Evolutionary conservation across 257 asterid species (phyloP).

Genomic region (Craterostigma plantagineum): DNA sequence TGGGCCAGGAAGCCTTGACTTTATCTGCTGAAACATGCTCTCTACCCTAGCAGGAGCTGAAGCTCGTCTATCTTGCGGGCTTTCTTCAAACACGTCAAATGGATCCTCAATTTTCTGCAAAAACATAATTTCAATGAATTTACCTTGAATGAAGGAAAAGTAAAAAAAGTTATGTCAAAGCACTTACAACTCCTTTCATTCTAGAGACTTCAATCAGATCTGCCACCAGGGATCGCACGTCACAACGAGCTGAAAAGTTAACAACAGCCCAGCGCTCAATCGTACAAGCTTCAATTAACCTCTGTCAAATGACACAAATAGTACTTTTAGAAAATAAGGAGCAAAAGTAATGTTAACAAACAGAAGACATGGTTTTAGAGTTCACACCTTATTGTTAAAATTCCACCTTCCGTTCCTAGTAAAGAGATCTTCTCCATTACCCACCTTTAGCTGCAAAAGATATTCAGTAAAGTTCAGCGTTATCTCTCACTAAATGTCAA

Average conservation of each 20-base stretch:
- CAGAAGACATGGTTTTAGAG: neutral
- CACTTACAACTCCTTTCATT: constrained; percentile 56
- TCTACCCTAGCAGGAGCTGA: constrained; percentile 69
- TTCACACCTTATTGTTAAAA: constrained; percentile 54
- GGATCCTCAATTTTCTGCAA: constrained; percentile 53
- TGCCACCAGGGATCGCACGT: constrained; percentile 29
- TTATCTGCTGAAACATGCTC: constrained; percentile 49
- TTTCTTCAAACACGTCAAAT: constrained; percentile 49
- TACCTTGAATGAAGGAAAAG: too few species aligned
- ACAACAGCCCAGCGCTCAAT: constrained; percentile 82
- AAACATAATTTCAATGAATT: neutral
- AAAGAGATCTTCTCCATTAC: constrained; percentile 65
- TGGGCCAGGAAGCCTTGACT: constrained; percentile 50
- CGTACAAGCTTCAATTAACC: constrained; percentile 42
- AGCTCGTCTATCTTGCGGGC: constrained; percentile 40
- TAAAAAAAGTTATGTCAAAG: neutral
- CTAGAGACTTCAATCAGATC: constrained; percentile 52
- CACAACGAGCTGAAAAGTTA: constrained; percentile 89
- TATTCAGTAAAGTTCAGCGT: constrained; percentile 1
- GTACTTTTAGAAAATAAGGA: neutral
- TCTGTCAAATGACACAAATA: constrained; percentile 19
- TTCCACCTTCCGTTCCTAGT: constrained; percentile 87
- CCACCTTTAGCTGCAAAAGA: constrained; percentile 79
- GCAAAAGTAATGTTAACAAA: neutral
- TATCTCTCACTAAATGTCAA: too few species aligned